These are phyloP conservation scores for Pseudogymnoascus sp. DNA, from an alignment of 2,329 filamentous ascomycete genomes.

Conservation along the genomic window DNA sequence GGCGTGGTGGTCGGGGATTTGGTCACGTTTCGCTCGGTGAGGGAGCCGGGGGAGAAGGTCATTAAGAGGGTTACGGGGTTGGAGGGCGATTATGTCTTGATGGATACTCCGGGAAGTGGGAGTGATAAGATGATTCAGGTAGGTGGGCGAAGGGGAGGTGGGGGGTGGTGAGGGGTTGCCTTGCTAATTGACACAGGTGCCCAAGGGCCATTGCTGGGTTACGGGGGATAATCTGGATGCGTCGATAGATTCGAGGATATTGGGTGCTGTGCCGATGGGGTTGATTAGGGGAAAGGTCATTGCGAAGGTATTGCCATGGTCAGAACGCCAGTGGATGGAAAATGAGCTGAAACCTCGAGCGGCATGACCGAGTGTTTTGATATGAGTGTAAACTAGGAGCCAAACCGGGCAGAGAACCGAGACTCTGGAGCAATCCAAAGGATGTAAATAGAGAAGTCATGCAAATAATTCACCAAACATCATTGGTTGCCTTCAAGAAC, in stretches of 20 bases:
- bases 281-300: constrained; percentile 79
- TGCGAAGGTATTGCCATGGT: constrained; percentile 47
- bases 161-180: constrained; percentile 3
- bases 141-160: constrained; percentile 5
- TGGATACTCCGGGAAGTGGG: constrained; percentile 48
- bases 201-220: constrained; percentile 86
- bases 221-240: constrained; percentile 79
- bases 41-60: constrained; percentile 49
- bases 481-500: constrained; percentile 3
- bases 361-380: neutral
- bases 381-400: neutral
- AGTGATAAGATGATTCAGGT: constrained; percentile 51
- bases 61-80: constrained; percentile 57
- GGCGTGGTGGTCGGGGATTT: constrained; percentile 72
- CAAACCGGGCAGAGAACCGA: neutral
- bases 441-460: constrained; percentile 27
- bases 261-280: constrained; percentile 78
- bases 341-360: constrained; percentile 33
- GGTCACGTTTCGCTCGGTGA: constrained; percentile 70
- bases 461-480: neutral
- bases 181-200: constrained; percentile 52
- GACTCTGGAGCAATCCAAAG: neutral
- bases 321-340: constrained; percentile 44
- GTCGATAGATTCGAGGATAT: constrained; percentile 80
- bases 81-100: constrained; percentile 60